Base-by-base conservation (phyloP, 208 protist genomes). In the Leishmania gerbilli region DNA sequence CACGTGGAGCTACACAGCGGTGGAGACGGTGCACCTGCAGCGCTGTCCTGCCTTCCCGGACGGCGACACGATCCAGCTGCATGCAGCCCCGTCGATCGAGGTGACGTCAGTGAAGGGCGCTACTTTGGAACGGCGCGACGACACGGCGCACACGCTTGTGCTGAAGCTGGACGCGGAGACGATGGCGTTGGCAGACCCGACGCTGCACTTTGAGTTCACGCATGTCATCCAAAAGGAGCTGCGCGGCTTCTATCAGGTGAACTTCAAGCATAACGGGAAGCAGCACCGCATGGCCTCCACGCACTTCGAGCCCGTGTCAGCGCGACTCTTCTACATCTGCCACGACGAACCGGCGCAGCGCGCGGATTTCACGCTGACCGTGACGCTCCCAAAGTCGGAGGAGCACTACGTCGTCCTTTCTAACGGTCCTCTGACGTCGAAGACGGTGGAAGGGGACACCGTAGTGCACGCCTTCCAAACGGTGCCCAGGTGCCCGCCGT, bases 281-380 rank as follows among this genome's bases (percentile, higher is more conserved):
- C 87, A 93, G 83, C 89, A 93, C 72, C 95, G 95, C 78, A 96
- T 99, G 89, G 96, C 92, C n/a, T 93, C 93, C 15, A 99, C 98
- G 56, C 99, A 99, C 91, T 99, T 99, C 80, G 98, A 99, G 87
- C 90, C 98, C 11, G 97, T 92, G 42, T 94, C 99, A n/a, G 97
- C 97, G 19, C 88, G 99, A 17, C 87, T 93, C 74, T 97, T 98
- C 71, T 99, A 99, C 84, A 98, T 99, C 53, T 99, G 98, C 82
- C 99, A 97, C 79, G 99, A 99, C 79, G 98, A 99, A 87, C 99
- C 99, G 2, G 93, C 98, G 5, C 80, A 94, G 24, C 99, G 99
- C 58, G 97, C 98, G 13, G 95, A 97, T 74, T 99, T 99, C 86
- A 95, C 90, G 65, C 80, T 99, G 34, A 92, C 89, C 45, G 87